Evolutionary conservation across 805 yeast genomes (phyloP), one percentile per base, ranked within the genome.

Genomic region (Cyberlindnera euphorbiae): DNA sequence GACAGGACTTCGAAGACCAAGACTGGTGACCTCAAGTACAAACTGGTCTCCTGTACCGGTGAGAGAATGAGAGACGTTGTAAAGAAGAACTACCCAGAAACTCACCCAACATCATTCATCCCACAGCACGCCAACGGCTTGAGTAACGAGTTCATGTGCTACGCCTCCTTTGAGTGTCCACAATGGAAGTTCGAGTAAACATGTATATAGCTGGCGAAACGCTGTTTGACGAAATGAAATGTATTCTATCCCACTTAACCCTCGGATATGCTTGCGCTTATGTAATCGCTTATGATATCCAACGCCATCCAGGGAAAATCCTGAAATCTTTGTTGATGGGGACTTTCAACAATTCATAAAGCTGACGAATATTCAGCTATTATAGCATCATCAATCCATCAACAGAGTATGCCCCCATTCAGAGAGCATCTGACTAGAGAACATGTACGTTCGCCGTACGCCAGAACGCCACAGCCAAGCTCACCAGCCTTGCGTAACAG

Each of bases 111-210:
- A 0, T 63, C 69, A 24, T 88, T 82, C 55, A 55, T 60, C 27
- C 96, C 96, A 1, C 82, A 80, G 46, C 96, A 88, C 53, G 79
- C 78, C 39, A 83, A 84, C 50, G 95, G 95, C 0, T 67, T 88
- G 42, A 80, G 89, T 53, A 88, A 88, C 55, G 96, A 88, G 59
- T 88, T 85, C 59, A 66, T 84, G 50, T 87, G 96, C 50, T 88
- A 85, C 53, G 86, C 96, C 2, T 71, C 77, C 25, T 85, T 73
- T 49, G 93, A 82, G 55, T 75, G 93, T 41, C 50, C 58, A 2
- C 57, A 67, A 36, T 86, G 95, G 96, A 71, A 64, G 41, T 81
- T 39, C 19, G 13, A 7, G n/a, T 26, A 17, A 33, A 12, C 8
- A 8, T 19, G 22, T 19, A 19, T 19, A 19, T 19, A 19, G n/a